Evolutionary conservation across 2,329 filamentous ascomycete species (phyloP), one percentile per base, ranked within the genome.

Genomic region (Sporothrix inflata): DNA sequence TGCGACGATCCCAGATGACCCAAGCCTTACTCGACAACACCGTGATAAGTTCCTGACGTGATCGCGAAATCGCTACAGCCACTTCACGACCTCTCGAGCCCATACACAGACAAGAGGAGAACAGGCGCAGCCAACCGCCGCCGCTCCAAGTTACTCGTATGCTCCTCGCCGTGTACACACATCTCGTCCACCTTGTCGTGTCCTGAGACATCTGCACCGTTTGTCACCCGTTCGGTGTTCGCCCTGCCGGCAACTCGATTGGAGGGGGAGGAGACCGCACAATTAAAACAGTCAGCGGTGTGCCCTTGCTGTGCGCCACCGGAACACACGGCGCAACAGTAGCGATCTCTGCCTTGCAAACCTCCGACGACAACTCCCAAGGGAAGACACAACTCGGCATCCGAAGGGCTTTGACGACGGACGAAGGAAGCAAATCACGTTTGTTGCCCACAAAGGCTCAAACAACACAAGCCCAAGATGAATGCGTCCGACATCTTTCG

Each of bases 401-500:
- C 21, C n/a, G 12, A 27, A 40, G 4, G 7, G 21, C 38, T 5
- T 42, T 8, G 14, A 21, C 60, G 34, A 24, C 60, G 1, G 60
- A 19, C 27, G 6, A 42, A 40, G 60, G 30, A 65, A 24, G 38
- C 60, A 45, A 21, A 16, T n/a, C 1, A 45, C 60, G 14, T 27
- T 45, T 27, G 14, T 12, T 6, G 38, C 38, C 60, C 12, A 45
- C 38, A 11, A 21, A 65, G 21, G 21, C 60, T 16, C 60, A 21
- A 4, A 16, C 38, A 24, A 24, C 12, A 42, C 21, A 24, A 2
- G n/a, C 47, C 30, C 30, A 78, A 76, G 74, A 91, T 91, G 89
- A 87, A 91, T 79, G 84, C 86, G 75, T 83, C 85, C 74, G 84
- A 86, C 78, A 83, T 90, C 77, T 89, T 90, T 77, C 87, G 86